phyloP scores from a whole-genome alignment of 805 yeast genomes.

The Ogataea trehalophila region DNA sequence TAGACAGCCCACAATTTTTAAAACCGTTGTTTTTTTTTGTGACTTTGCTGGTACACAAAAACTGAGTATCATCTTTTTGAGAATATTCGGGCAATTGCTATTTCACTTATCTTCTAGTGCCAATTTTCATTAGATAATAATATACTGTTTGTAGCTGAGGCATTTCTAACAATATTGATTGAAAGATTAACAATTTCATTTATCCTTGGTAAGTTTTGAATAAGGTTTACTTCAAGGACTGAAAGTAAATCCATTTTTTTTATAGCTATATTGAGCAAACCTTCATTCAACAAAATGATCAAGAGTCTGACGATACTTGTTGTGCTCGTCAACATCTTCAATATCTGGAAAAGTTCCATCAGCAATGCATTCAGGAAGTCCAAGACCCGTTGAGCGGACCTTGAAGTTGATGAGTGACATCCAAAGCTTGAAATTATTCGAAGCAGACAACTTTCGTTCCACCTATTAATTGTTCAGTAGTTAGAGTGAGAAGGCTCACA shows the following conservation, averaged over 20 bases:
- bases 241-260: slow-evolving; percentile 4
- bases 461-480: too few species aligned
- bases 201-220: slow-evolving; percentile 32
- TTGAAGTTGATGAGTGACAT: too few species aligned
- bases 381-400: too few species aligned
- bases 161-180: slow-evolving; percentile 39
- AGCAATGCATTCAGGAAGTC: too few species aligned
- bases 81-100: slow-evolving; percentile 19
- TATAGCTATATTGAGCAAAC: too few species aligned
- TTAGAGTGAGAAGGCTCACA: too few species aligned
- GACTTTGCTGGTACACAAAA: slow-evolving; percentile 34
- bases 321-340: too few species aligned
- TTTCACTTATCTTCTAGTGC: slow-evolving; percentile 13
- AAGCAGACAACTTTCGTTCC: too few species aligned
- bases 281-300: too few species aligned
- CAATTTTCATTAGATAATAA: slow-evolving; percentile 30
- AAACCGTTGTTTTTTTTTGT: slow-evolving; percentile 41
- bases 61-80: slow-evolving; percentile 32
- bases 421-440: too few species aligned
- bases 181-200: slow-evolving; percentile 36
- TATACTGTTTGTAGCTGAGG: slow-evolving; percentile 35
- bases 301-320: too few species aligned
- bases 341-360: too few species aligned
- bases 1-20: slow-evolving; percentile 38
- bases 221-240: slow-evolving; percentile 7